Evolutionary conservation across 176 grass and related monocot species (phyloP), one percentile per base, ranked within the genome.

Genomic region (Oryza glumipatula): DNA sequence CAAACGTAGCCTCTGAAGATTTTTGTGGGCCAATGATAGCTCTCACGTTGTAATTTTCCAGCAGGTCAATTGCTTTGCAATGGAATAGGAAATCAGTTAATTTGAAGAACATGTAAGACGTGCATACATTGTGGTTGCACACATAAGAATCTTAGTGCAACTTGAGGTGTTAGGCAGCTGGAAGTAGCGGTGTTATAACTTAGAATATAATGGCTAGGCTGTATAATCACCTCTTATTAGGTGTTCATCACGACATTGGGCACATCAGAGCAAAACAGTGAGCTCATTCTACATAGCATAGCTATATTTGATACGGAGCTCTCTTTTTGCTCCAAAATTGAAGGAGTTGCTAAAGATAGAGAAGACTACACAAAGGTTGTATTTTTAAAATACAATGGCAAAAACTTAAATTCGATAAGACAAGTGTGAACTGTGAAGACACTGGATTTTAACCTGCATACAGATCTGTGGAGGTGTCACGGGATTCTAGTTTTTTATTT

Each of bases 1-100:
- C 58, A 52, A 97, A 94, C 4, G 15, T 26, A 2, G 85, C 85
- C 43, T 97, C 70, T 5, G 78, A 65, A 30, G 91, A 96, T 36
- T 85, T 85, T 61, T 76, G 83, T 2, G 88, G 94, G 4, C 88
- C 94, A 12, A 96, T 72, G 17, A 93, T 87, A 4, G 64, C 91
- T 56, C 82, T 73, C 8, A 91, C 91, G 26, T 76, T 79, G 16
- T 80, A 49, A 5, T 81, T 84, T 15, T 77, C 22, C n/a, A 95
- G 79, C 63, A 95, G 46, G 28, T 95, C 78, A 49, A 90, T 1
- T 49, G 88, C 90, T 94, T 67, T 17, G 8, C 17, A 76, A 65
- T 76, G 39, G 3, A 76, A 77, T 49, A 56, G 54, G 32, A 61
- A 1, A 32, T 21, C 0, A 14, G 69, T 39, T 69, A 36, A 43